phyloP scores from a whole-genome alignment of 2,329 filamentous ascomycete species.

The Stachybotrys elegans region DNA sequence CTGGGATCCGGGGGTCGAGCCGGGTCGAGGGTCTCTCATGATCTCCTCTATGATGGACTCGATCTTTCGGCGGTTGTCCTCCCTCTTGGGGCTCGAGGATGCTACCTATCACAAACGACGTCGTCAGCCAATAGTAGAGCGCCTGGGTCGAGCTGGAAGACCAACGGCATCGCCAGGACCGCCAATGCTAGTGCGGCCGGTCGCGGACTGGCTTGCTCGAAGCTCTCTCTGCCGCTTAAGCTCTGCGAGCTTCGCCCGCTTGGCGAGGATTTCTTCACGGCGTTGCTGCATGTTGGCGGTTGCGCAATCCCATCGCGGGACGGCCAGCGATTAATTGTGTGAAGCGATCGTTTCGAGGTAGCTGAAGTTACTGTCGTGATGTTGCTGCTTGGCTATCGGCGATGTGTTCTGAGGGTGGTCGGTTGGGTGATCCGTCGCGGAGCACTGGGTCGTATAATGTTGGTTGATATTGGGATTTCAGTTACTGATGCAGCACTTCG shows the following conservation, averaged over 20 bases:
- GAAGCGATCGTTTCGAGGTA: no score
- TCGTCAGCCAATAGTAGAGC: constrained; percentile 8
- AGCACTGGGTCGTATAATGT: no score
- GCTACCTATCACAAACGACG: constrained; percentile 36
- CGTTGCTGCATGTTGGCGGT: constrained; percentile 64
- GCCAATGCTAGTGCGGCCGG: constrained; percentile 63
- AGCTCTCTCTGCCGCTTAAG: constrained; percentile 88
- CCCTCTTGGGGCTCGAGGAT: constrained; percentile 65
- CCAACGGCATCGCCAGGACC: constrained; percentile 69
- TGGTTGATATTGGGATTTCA: no score
- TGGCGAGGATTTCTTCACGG: constrained; percentile 92
- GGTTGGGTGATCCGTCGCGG: no score
- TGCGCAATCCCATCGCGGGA: constrained; percentile 44
- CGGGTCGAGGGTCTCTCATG: constrained; percentile 71
- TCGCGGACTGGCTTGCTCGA: constrained; percentile 69
- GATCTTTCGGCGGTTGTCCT: constrained; percentile 68
- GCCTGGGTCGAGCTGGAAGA: constrained; percentile 16
- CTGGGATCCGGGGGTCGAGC: constrained; percentile 58
- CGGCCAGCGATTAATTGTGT: constrained; percentile 15
- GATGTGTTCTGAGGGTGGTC: no score
- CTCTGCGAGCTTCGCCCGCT: constrained; percentile 95
- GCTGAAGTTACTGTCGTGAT: no score
- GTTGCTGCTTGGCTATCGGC: no score
- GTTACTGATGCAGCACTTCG: no score
- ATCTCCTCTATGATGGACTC: constrained; percentile 82